A percentile compares a stretch with the other conserved stretches of the same genome.
These are phyloP conservation scores for Fusarium albosuccineum DNA, from an alignment of 2,329 filamentous ascomycete species.

Conservation along the genomic window DNA sequence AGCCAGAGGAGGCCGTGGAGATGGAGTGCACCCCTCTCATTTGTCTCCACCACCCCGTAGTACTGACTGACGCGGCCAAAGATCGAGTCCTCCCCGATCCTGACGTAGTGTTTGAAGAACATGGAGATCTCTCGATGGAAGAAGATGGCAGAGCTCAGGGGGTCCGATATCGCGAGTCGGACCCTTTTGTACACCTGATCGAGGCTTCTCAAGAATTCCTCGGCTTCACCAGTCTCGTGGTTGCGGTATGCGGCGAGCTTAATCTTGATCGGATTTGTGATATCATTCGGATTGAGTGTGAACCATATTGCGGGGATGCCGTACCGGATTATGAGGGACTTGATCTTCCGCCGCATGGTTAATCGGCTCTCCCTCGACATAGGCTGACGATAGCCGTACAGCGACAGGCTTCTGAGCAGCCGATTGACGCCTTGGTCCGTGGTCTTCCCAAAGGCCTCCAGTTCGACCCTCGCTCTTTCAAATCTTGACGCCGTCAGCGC, in stretches of 20 bases:
- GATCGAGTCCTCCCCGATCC: constrained; percentile 14
- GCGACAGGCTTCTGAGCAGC: neutral
- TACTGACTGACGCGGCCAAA: constrained; percentile 14
- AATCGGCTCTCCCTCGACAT: constrained; percentile 12
- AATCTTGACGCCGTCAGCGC: neutral
- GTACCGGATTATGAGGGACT: constrained; percentile 13
- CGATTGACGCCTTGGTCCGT: neutral
- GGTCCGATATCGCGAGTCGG: neutral
- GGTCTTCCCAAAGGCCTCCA: neutral
- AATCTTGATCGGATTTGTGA: constrained; percentile 26
- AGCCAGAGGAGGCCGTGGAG: constrained; percentile 4
- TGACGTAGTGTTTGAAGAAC: constrained; percentile 28
- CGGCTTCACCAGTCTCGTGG: constrained; percentile 8
- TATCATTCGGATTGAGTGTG: constrained; percentile 26
- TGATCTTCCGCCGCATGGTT: constrained; percentile 19
- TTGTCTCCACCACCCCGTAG: neutral
- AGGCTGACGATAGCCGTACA: constrained; percentile 3
- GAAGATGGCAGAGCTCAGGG: constrained; percentile 5
- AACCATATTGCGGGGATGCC: constrained; percentile 24
- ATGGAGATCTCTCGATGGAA: constrained; percentile 21
- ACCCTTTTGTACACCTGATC: neutral
- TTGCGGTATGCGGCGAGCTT: constrained; percentile 11
- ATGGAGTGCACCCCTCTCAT: neutral
- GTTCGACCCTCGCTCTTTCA: neutral
- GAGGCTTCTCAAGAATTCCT: constrained; percentile 11